Base-by-base conservation (phyloP, 805 yeast genomes). In the Hanseniaspora clermontiae region DNA sequence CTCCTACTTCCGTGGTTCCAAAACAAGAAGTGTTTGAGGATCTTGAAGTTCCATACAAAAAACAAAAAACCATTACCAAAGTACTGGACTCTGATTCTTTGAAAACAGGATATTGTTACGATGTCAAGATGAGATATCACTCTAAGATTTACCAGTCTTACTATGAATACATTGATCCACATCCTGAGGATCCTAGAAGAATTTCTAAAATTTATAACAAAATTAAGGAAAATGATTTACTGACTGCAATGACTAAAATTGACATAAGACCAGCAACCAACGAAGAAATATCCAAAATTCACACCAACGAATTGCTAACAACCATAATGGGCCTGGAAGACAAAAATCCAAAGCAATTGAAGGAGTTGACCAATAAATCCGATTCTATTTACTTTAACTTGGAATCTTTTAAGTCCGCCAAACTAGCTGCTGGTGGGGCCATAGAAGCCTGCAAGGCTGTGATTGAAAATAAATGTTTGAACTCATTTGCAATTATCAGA, bases 181-280 rank as follows among this genome's bases (percentile, higher is more conserved):
- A 93, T 67, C 99, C 99, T 5, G 99, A 93, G 68, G 98, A 93
- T 66, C 99, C 99, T 11, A 77, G 98, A 60, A 80, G 99, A 62
- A 90, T 91, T 39, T 93, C 90, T 70, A 77, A 97, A 57, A 87
- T 93, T 49, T 93, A 93, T 72, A 89, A 93, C 70, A 84, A 86
- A 43, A 76, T 93, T 46, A 97, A 96, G 0, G 97, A 93, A 65
- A 89, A 93, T 40, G 98, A 98, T 0, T 74, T 93, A 15, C 83
- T 93, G 57, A 78, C 73, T 39, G 97, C 91, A 66, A 88, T 95
- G 96, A 72, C 79, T 49, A 90, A 90, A 65, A 82, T 93, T 43
- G 96, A 96, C 0, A 87, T 87, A 5, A 77, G 97, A 57, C 95
- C 87, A 65, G 98, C 97, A 1, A 74, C 85, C 0, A 77, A 77